Conservation (phyloP, 1,284 basidiomycete species). For the Phlebopus sp. region DNA sequence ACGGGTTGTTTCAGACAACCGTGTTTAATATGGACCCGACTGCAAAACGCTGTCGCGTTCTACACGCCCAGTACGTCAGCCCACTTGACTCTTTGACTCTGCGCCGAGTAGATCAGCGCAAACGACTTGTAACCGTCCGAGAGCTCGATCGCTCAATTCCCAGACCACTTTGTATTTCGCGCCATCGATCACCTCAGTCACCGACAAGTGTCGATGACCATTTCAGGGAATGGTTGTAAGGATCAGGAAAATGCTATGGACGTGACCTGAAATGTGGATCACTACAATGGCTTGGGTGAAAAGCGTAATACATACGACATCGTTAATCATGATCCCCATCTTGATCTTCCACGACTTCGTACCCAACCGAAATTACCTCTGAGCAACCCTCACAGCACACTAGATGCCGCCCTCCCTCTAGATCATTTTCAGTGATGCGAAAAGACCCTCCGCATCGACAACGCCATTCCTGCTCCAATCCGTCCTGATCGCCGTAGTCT, state of each 20-base stretch:
- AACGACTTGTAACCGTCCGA: slow-evolving; percentile 64
- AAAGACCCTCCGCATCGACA: slow-evolving; percentile 71
- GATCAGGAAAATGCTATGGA: slow-evolving; percentile 30
- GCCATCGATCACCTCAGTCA: slow-evolving; percentile 48
- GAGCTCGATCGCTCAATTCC: slow-evolving; percentile 77
- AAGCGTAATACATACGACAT: no score
- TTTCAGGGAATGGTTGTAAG: slow-evolving; percentile 54
- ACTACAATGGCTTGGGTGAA: no score
- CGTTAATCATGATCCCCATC: slow-evolving; percentile 1
- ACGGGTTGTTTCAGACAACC: slow-evolving; percentile 60
- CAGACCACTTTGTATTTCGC: slow-evolving; percentile 63
- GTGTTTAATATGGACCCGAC: slow-evolving; percentile 73
- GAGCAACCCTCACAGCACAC: slow-evolving; percentile 70
- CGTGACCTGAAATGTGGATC: slow-evolving; percentile 8
- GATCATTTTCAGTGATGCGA: slow-evolving; percentile 48
- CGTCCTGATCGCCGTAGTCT: slow-evolving; percentile 16
- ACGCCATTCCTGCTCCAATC: slow-evolving; percentile 38
- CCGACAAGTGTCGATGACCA: slow-evolving; percentile 56
- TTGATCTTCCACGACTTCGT: slow-evolving; percentile 52
- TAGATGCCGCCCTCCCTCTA: slow-evolving; percentile 66
- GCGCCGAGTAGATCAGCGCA: slow-evolving; percentile 43
- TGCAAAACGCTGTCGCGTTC: slow-evolving; percentile 65
- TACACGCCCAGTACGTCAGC: slow-evolving; percentile 58
- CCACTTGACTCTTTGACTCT: not conserved
- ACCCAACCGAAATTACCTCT: slow-evolving; percentile 76